Evolutionary conservation across 805 yeast species (phyloP).

Genomic region (Yueomyces sp.): DNA sequence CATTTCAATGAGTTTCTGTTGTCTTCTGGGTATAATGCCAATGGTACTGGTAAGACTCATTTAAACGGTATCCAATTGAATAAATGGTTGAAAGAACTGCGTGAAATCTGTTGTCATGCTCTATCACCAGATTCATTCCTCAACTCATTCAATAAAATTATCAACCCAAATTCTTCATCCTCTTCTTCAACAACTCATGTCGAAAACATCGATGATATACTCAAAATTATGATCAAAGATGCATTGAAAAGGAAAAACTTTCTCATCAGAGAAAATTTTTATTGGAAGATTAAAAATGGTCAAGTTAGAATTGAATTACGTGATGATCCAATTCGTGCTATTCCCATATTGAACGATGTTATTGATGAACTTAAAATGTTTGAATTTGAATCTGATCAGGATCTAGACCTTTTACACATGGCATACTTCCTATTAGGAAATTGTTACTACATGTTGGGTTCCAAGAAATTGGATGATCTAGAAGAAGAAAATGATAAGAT

Average conservation of each 20-base stretch:
- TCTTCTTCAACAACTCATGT: constrained; percentile 3
- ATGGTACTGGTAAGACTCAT: constrained; percentile 37
- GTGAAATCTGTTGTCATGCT: constrained; percentile 81
- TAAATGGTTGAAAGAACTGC: constrained; percentile 51
- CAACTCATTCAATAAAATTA: not conserved
- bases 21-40: constrained; percentile 37
- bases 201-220: constrained; percentile 45
- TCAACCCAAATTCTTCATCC: constrained; percentile 2
- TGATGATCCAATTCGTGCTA: constrained; percentile 38
- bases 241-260: constrained; percentile 37
- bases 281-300: constrained; percentile 44
- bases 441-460: constrained; percentile 19
- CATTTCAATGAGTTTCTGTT: constrained; percentile 44
- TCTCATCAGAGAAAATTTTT: constrained; percentile 35
- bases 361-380: constrained; percentile 19
- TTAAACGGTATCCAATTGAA: constrained; percentile 45
- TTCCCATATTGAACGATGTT: constrained; percentile 31
- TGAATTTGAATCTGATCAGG: not conserved
- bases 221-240: constrained; percentile 47
- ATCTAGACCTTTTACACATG: constrained; percentile 52
- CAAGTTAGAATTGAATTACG: constrained; percentile 47
- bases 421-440: constrained; percentile 62
- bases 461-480: constrained; percentile 14
- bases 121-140: constrained; percentile 17
- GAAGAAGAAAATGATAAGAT: constrained; percentile 13